Percentiles rank a stretch among this genome's conserved stretches.
Conservation (phyloP, 306 rosid genomes). For the Prinsepia uniflora region DNA sequence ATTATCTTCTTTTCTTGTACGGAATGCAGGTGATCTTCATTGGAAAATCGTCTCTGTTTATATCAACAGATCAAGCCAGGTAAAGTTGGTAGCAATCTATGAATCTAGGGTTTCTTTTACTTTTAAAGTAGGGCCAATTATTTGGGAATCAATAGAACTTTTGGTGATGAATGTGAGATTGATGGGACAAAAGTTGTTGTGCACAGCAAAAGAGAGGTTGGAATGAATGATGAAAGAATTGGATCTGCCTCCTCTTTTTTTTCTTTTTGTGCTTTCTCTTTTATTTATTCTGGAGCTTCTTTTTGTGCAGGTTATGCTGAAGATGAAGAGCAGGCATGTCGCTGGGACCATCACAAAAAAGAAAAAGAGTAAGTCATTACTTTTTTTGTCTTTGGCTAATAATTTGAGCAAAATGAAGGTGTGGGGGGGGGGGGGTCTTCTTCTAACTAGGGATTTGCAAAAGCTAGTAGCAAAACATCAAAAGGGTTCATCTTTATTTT, state of each 20-base stretch:
- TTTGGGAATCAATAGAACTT: conserved; percentile 44
- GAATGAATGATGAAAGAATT: conserved; percentile 35
- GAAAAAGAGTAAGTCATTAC: conserved; percentile 91
- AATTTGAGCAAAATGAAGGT: conserved; percentile 63
- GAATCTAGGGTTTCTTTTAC: neutral
- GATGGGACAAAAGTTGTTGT: conserved; percentile 29
- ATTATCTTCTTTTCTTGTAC: neutral
- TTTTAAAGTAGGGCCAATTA: conserved; percentile 28
- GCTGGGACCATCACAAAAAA: conserved; percentile 98
- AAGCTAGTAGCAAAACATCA: conserved; percentile 46
- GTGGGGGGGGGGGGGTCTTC: conserved; percentile 59
- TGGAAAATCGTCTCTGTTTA: conserved; percentile 93
- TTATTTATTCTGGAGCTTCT: conserved; percentile 29
- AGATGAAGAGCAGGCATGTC: conserved; percentile 99
- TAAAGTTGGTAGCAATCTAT: conserved; percentile 21
- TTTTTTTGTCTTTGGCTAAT: conserved; percentile 62
- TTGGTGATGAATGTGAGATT: conserved; percentile 35
- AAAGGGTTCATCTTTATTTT: conserved; percentile 32
- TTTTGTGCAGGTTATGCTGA: conserved; percentile 82
- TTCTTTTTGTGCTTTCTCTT: conserved; percentile 30
- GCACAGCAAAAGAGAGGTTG: conserved; percentile 22
- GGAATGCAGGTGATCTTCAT: conserved; percentile 85
- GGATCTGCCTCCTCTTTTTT: conserved; percentile 34
- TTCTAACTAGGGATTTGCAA: conserved; percentile 78
- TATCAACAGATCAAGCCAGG: conserved; percentile 73